phyloP scores from a whole-genome alignment of 495 filamentous ascomycete species.

The Thozetella sp. region DNA sequence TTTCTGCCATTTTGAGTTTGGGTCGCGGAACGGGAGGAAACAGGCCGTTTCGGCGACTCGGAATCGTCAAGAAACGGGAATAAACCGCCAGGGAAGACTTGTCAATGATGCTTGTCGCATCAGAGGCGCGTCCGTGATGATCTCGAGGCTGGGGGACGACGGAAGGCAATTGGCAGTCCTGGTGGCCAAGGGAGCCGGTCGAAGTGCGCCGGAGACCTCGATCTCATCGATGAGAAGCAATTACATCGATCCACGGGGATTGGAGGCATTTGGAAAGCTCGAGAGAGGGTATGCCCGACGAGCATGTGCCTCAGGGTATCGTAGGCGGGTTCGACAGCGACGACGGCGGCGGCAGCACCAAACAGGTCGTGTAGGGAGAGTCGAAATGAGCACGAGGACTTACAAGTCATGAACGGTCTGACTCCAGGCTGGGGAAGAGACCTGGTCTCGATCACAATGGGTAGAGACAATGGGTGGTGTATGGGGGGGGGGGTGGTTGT shows the following conservation, averaged over 20 bases:
- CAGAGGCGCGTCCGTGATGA: conserved; percentile 40
- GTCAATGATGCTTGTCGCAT: conserved; percentile 47
- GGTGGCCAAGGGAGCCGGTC: conserved; percentile 17
- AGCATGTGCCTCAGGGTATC: conserved; percentile 34
- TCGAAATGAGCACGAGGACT: conserved; percentile 21
- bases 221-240: conserved; percentile 20
- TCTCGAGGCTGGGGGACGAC: conserved; percentile 42
- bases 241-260: conserved; percentile 32
- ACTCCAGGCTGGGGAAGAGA: conserved; percentile 16
- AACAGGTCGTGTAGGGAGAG: conserved; percentile 12
- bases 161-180: conserved; percentile 37
- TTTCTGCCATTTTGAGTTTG: conserved; percentile 10
- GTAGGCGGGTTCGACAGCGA: conserved; percentile 42
- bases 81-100: conserved; percentile 11
- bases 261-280: conserved; percentile 26
- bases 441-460: not conserved
- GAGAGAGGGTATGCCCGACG: conserved; percentile 29
- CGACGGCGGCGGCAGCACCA: conserved; percentile 21
- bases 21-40: conserved; percentile 19
- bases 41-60: conserved; percentile 36
- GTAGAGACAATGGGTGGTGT: not conserved
- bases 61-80: conserved; percentile 22
- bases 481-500: not conserved
- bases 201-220: conserved; percentile 23
- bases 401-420: conserved; percentile 35